Evolutionary conservation across 139 green algal genomes (phyloP), one percentile per base, ranked within the genome.

Genomic region (Nannochloris sp.): DNA sequence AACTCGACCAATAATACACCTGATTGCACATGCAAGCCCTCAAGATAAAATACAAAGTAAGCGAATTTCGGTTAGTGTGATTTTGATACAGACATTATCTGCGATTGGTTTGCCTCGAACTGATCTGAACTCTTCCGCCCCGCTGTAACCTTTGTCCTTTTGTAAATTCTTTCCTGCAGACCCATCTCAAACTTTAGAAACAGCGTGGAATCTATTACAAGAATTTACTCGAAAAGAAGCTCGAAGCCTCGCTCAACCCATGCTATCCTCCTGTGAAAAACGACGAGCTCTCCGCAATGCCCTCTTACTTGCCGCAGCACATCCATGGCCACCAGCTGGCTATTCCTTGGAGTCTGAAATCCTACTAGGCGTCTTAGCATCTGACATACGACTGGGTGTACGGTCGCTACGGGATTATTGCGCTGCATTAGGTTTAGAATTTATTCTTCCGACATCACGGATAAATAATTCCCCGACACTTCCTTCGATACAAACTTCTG

Each of bases 371-470:
- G 60, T 91, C 35, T 37, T 90, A 3, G 71, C 81, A 9, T 81
- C 83, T 23, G 79, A 87, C 9, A 64, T 84, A 15, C 56, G 73
- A 19, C 60, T 85, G 9, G 84, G 60, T 4, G 68, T 85, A 8
- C 72, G 84, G 0, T 79, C 81, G 1, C 71, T 85, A 25, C 61
- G 84, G 0, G 84, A 90, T 61, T 89, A 84, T 62, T 81, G 72
- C 58, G 29, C 71, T 37, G 79, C 74, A 1, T 65, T 87, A 15
- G 59, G 61, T 2, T 47, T 87, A 31, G 36, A 47, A 1, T 85
- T 78, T 38, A 13, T 79, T 4, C 8, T 57, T 35, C 74, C 75
- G 24, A 32, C 38, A 8, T 72, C 33, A 14, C 63, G 67, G 61
- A 71, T 84, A 46, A 27, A 62, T 46, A 23, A 2, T 2, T 19